Evolutionary conservation across 257 asterid genomes (phyloP), one percentile per base, ranked within the genome.

Genomic region (Dorcoceras hygrometricum): DNA sequence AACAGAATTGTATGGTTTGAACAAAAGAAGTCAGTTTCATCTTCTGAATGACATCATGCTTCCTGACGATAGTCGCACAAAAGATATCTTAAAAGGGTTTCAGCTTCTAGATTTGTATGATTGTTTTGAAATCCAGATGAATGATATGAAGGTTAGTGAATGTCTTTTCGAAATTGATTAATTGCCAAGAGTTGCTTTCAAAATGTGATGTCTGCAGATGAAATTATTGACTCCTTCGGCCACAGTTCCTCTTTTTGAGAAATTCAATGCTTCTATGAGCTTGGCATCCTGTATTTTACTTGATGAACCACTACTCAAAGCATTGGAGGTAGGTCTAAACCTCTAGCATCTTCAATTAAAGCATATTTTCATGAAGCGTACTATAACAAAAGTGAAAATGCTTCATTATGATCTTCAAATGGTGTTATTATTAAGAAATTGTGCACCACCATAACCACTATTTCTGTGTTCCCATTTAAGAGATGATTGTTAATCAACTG

Each of bases 61-160:
- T 59, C 73, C 77, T 56, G 77, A 57, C 27, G 74, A 81, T 63
- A 73, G 61, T 74, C 70, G 74, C 18, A 43, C 54, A 57, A 60
- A 53, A 65, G 81, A 77, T 80, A 67, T 71, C 39, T 68, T 63
- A 62, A 54, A 51, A 65, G 88, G 75, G 63, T 77, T 76, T 75
- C 89, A 77, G 77, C 76, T 81, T 76, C 82, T 82, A 62, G 88
- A 92, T 77, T 85, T 92, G 60, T 92, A 87, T 73, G 82, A 85
- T 63, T 80, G 75, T 68, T 87, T 81, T 71, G 87, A 78, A 69
- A 72, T 89, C 72, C 84, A 69, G 72, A 83, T 87, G 58, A 73
- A 67, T 68, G 86, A 89, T 78, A 39, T 84, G 65, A 87, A 86
- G 98, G 97, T 89, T 51, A 61, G 87, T 77, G 63, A 70, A 67